Percentiles rank a stretch among this genome's conserved stretches.
Evolutionary conservation across 768 basidiomycete genomes (phyloP).

Genomic region (Pisolithus marmoratus): DNA sequence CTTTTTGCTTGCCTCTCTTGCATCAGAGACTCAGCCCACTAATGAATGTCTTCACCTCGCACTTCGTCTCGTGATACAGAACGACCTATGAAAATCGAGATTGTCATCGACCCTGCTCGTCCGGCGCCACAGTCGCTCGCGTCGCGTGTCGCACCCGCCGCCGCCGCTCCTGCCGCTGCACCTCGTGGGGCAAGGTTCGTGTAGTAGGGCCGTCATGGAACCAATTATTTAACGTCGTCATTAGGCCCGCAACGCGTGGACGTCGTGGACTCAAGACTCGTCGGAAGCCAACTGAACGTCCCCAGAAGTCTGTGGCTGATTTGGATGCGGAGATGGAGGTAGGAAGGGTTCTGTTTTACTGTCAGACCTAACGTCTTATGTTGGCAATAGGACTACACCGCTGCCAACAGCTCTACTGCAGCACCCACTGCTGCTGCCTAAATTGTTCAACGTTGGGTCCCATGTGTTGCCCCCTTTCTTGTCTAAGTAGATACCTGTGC

Average conservation of each 20-base stretch:
- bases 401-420: constrained; percentile 41
- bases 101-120: constrained; percentile 82
- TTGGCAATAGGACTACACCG: constrained; percentile 57
- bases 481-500: constrained; percentile 11
- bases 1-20: constrained; percentile 36
- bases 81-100: constrained; percentile 98
- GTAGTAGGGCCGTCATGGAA: background rate
- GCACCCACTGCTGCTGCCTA: constrained; percentile 40
- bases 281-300: constrained; percentile 49
- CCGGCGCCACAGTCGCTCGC: constrained; percentile 62
- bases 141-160: constrained; percentile 78
- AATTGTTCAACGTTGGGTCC: constrained; percentile 5
- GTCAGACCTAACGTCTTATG: background rate
- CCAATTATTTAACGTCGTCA: constrained; percentile 7
- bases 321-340: constrained; percentile 99
- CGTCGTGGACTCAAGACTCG: constrained; percentile 44
- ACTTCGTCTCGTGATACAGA: constrained; percentile 48
- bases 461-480: constrained; percentile 2
- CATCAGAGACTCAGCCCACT: constrained; percentile 30
- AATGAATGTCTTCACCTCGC: constrained; percentile 27
- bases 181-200: constrained; percentile 33
- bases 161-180: constrained; percentile 35
- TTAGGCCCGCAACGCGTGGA: constrained; percentile 31
- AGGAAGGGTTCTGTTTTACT: constrained; percentile 13
- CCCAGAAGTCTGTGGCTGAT: constrained; percentile 79